Evolutionary conservation across 2,329 filamentous ascomycete genomes (phyloP).

Genomic region (Thielaviopsis musarum): DNA sequence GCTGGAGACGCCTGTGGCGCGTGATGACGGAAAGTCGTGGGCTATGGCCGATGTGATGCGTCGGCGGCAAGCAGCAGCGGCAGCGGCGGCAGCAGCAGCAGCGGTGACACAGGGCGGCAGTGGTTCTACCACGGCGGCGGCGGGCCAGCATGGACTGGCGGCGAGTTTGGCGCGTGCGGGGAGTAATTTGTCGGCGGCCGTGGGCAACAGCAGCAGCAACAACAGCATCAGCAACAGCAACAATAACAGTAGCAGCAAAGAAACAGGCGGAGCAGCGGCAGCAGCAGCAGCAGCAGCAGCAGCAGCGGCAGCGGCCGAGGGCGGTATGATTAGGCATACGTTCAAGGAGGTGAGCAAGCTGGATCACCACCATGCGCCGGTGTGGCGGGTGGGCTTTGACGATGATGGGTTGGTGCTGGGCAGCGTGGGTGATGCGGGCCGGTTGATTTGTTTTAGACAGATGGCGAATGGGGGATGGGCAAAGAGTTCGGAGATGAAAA

Average conservation of each 20-base stretch:
- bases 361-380: conserved; percentile 49
- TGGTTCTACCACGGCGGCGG: conserved; percentile 18
- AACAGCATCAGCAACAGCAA: conserved; percentile 12
- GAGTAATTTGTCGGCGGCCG: conserved; percentile 9
- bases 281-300: neutral
- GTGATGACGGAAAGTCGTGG: conserved; percentile 33
- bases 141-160: conserved; percentile 15
- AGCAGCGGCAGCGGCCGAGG: conserved; percentile 20
- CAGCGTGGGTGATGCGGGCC: conserved; percentile 61
- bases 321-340: conserved; percentile 49
- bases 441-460: conserved; percentile 44
- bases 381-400: conserved; percentile 61
- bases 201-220: neutral
- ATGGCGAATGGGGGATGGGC: conserved; percentile 39
- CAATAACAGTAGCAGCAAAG: neutral
- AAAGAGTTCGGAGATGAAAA: conserved; percentile 41
- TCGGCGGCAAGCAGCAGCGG: conserved; percentile 17
- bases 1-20: conserved; percentile 41
- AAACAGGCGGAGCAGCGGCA: conserved; percentile 15
- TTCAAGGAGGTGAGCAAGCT: conserved; percentile 48
- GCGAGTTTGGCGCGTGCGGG: conserved; percentile 12
- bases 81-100: conserved; percentile 15
- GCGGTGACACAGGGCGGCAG: conserved; percentile 16
- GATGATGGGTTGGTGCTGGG: conserved; percentile 55
- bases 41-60: conserved; percentile 26